Evolutionary conservation across 2,329 filamentous ascomycete genomes (phyloP).

Genomic region (Mariannaea elegans): DNA sequence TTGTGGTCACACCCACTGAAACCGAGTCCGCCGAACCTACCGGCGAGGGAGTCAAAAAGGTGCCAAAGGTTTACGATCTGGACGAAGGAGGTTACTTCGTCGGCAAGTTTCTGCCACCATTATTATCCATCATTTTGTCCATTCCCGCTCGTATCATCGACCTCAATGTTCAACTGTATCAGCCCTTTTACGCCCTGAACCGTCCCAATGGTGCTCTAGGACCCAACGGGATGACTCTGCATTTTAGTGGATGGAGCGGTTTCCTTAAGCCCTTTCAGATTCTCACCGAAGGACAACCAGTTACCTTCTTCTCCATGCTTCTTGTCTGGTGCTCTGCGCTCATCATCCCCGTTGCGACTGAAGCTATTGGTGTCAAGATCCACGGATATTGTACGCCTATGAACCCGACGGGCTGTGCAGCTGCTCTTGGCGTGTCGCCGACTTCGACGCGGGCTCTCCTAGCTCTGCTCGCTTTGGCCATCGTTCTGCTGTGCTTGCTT

Average conservation of each 20-base stretch:
- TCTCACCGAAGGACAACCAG: constrained; percentile 42
- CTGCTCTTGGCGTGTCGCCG: constrained; percentile 35
- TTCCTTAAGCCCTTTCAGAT: constrained; percentile 47
- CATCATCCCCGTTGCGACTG: constrained; percentile 34
- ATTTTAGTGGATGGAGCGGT: constrained; percentile 50
- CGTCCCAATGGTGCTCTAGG: constrained; percentile 49
- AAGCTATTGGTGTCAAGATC: constrained; percentile 39
- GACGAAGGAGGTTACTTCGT: constrained; percentile 46
- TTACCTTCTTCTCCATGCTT: constrained; percentile 39
- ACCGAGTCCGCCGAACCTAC: constrained; percentile 5
- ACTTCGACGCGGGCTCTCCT: constrained; percentile 28
- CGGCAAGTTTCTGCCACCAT: constrained; percentile 54
- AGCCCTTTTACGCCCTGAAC: constrained; percentile 57
- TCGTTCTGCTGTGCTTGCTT: constrained; percentile 31
- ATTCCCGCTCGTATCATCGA: constrained; percentile 56
- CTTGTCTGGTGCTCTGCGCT: constrained; percentile 36
- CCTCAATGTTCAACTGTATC: constrained; percentile 53
- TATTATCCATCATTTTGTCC: constrained; percentile 51
- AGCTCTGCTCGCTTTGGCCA: constrained; percentile 29
- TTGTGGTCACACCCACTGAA: constrained; percentile 25
- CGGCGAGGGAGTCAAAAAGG: constrained; percentile 19
- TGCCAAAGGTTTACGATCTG: constrained; percentile 30
- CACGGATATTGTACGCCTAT: constrained; percentile 36
- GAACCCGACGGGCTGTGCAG: constrained; percentile 33
- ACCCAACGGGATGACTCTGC: constrained; percentile 52